A percentile compares a stretch with the other conserved stretches of the same genome.
Conservation (phyloP, 768 basidiomycete genomes). For the Tylopilus subfusipes region DNA sequence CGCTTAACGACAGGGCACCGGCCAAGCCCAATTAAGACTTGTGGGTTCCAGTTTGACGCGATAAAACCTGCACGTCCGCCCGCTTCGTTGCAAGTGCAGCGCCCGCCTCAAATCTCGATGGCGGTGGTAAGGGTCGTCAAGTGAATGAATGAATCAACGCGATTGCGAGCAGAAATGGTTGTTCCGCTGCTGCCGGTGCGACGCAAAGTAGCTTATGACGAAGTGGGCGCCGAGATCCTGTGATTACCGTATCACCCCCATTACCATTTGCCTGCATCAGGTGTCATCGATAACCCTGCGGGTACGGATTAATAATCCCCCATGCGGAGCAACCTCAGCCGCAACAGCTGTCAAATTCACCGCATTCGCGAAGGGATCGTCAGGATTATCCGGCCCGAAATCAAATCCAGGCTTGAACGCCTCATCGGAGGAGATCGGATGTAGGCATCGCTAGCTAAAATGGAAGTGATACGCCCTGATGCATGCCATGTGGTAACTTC, state of each 20-base stretch:
- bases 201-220: constrained; percentile 10
- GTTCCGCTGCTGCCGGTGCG: constrained; percentile 25
- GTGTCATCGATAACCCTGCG: constrained; percentile 23
- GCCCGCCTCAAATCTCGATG: constrained; percentile 20
- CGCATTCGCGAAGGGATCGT: constrained; percentile 32
- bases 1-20: constrained; percentile 19
- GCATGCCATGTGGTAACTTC: constrained; percentile 19
- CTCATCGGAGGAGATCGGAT: constrained; percentile 28
- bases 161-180: constrained; percentile 17
- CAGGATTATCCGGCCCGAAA: constrained; percentile 29
- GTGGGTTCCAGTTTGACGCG: constrained; percentile 8
- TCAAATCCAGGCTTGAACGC: constrained; percentile 1
- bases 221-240: constrained; percentile 15
- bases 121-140: constrained; percentile 2
- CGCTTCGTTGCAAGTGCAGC: constrained; percentile 23
- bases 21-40: constrained; percentile 9
- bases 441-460: constrained; percentile 11
- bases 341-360: constrained; percentile 17
- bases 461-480: constrained; percentile 22
- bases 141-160: constrained; percentile 20
- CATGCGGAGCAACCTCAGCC: constrained; percentile 19
- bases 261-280: constrained; percentile 9
- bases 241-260: constrained; percentile 9
- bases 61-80: constrained; percentile 1
- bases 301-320: constrained; percentile 24